Conservation (phyloP, 1,284 basidiomycete genomes). For the Ceratobasidium sp. region DNA sequence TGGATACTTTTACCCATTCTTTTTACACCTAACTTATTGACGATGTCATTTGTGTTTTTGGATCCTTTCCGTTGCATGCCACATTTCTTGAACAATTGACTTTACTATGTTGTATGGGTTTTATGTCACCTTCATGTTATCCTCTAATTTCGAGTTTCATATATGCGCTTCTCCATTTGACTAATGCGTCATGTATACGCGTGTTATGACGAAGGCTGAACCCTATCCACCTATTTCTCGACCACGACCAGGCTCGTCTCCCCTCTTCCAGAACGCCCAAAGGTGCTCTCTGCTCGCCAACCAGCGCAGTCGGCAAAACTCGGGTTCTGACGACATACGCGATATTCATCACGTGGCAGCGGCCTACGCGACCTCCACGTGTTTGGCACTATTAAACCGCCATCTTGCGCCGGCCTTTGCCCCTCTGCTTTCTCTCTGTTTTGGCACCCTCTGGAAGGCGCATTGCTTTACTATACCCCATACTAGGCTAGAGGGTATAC, state of each 20-base stretch:
- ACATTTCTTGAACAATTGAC: neutral
- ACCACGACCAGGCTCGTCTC: neutral
- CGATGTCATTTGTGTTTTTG: neutral
- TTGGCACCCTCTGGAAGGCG: neutral
- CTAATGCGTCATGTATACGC: constrained; percentile 28
- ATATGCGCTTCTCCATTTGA: constrained; percentile 15
- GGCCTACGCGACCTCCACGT: constrained; percentile 42
- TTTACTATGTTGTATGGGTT: neutral
- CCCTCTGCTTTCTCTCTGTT: neutral
- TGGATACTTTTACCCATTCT: neutral
- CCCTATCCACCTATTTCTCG: constrained; percentile 14
- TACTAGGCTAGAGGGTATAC: constrained; percentile 1
- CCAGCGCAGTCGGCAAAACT: neutral
- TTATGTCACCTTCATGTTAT: neutral
- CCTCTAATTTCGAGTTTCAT: constrained; percentile 14
- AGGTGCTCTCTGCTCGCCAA: neutral
- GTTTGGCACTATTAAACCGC: constrained; percentile 32
- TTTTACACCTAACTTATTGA: constrained; percentile 26
- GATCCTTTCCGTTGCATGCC: constrained; percentile 1
- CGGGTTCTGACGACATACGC: constrained; percentile 11
- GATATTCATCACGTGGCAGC: constrained; percentile 38
- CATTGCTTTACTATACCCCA: neutral
- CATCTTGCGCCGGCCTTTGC: neutral
- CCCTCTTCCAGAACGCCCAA: neutral
- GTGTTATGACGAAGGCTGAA: constrained; percentile 34